phyloP scores from a whole-genome alignment of 2,329 filamentous ascomycete genomes.

The Ascochyta rabiei region DNA sequence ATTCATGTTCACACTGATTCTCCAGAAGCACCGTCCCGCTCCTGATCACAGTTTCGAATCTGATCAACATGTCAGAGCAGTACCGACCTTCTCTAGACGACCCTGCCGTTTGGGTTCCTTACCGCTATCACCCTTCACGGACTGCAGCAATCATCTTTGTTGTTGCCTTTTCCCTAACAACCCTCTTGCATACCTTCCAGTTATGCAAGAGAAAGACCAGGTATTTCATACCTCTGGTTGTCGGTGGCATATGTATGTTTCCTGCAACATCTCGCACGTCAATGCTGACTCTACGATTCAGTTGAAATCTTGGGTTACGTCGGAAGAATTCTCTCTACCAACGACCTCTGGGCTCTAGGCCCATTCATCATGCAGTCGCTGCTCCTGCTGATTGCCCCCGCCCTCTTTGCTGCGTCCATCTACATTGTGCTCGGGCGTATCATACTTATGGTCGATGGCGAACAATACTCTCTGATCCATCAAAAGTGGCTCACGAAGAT shows the following conservation, averaged over 20 bases:
- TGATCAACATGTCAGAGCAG: not conserved
- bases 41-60: too few species aligned
- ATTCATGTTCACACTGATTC: not conserved
- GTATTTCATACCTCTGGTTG: conserved; percentile 59
- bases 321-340: conserved; percentile 46
- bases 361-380: conserved; percentile 53
- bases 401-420: conserved; percentile 55
- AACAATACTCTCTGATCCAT: conserved; percentile 48
- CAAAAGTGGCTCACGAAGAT: conserved; percentile 51
- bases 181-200: conserved; percentile 51
- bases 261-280: too few species aligned
- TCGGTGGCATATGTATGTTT: conserved; percentile 52
- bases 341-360: conserved; percentile 41
- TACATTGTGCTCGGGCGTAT: conserved; percentile 57
- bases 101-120: conserved; percentile 42
- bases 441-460: conserved; percentile 48
- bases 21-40: too few species aligned
- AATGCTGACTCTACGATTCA: not conserved
- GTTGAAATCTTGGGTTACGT: conserved; percentile 59
- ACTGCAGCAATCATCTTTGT: conserved; percentile 55
- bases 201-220: conserved; percentile 52
- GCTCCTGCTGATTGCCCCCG: conserved; percentile 54
- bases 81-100: conserved; percentile 22
- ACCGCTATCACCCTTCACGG: conserved; percentile 52
- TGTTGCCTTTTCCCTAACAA: conserved; percentile 53